phyloP scores from a whole-genome alignment of 805 yeast species.

The Saccharomycopsis guyanensis region DNA sequence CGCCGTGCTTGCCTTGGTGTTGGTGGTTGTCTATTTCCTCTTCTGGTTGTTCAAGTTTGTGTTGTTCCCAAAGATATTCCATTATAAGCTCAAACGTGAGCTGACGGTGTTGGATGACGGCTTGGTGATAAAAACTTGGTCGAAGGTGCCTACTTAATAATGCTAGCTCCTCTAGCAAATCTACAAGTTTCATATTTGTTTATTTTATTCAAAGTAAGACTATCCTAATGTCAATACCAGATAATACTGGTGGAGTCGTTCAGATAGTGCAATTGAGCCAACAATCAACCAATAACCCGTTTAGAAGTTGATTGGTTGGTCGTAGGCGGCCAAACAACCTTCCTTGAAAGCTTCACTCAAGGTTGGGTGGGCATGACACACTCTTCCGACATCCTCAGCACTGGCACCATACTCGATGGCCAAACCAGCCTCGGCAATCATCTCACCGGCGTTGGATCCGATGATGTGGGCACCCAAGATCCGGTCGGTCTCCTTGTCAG shows the following conservation, averaged over 20 bases:
- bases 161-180: no score
- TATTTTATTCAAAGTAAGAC: no score
- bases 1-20: conserved; percentile 7
- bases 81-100: conserved; percentile 14
- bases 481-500: conserved; percentile 97
- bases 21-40: conserved; percentile 2
- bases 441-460: conserved; percentile 98
- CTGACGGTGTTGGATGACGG: conserved; percentile 18
- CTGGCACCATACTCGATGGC: conserved; percentile 99
- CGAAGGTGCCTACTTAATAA: background rate
- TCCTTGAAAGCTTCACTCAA: conserved; percentile 96
- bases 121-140: conserved; percentile 13
- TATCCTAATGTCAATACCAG: no score
- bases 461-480: conserved; percentile 93
- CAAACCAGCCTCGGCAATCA: conserved; percentile 97
- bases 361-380: conserved; percentile 99
- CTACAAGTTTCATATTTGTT: background rate
- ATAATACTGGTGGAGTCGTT: no score
- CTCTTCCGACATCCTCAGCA: conserved; percentile 95
- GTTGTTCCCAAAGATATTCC: conserved; percentile 13
- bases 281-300: no score
- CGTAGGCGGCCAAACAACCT: conserved; percentile 89
- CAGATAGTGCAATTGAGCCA: no score
- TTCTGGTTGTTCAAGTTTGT: conserved; percentile 18
- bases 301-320: conserved; percentile 83